A percentile compares a stretch with the other conserved stretches of the same genome.
phyloP scores from a whole-genome alignment of 139 green algal species.

The Diplosphaera chodatii region DNA sequence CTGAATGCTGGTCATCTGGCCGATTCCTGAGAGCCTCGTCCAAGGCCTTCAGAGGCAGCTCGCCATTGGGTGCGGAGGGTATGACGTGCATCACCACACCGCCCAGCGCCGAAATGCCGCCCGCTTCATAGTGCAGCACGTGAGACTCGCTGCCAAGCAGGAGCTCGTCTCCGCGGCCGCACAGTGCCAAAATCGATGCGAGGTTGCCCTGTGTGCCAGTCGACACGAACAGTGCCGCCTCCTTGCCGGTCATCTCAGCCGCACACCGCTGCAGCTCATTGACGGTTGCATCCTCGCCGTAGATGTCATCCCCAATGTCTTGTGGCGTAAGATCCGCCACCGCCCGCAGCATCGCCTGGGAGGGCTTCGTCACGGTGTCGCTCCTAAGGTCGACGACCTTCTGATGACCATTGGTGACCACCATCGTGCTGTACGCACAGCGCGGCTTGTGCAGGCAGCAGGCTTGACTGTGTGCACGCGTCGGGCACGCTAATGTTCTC shows the following conservation, averaged over 20 bases:
- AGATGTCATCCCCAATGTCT: slow-evolving; percentile 72
- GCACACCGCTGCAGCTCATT: slow-evolving; percentile 51
- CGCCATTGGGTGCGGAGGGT: slow-evolving; percentile 9
- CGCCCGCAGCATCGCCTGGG: slow-evolving; percentile 43
- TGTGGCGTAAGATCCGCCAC: slow-evolving; percentile 33
- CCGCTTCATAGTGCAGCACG: slow-evolving; percentile 50
- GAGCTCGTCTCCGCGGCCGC: slow-evolving; percentile 26
- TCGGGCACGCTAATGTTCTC: too few species aligned
- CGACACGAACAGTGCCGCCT: slow-evolving; percentile 67
- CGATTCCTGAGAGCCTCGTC: slow-evolving; percentile 15
- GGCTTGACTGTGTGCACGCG: too few species aligned
- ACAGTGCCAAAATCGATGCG: slow-evolving; percentile 43
- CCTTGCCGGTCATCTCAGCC: slow-evolving; percentile 57
- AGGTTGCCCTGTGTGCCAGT: slow-evolving; percentile 76
- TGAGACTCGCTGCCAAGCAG: slow-evolving; percentile 43
- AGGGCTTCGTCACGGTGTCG: slow-evolving; percentile 64
- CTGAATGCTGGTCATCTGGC: slow-evolving; percentile 60
- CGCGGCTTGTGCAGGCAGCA: too few species aligned
- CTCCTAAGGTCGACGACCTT: too few species aligned
- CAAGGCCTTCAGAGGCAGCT: slow-evolving; percentile 9
- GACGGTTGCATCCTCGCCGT: slow-evolving; percentile 65
- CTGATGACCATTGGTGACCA: too few species aligned
- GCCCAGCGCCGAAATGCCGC: slow-evolving; percentile 28
- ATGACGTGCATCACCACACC: slow-evolving; percentile 21
- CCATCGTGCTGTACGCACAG: too few species aligned